Percentiles rank a stretch among this genome's conserved stretches.
Evolutionary conservation across 148 eudicot genomes (phyloP).

Genomic region (Fallopia convolvulus): DNA sequence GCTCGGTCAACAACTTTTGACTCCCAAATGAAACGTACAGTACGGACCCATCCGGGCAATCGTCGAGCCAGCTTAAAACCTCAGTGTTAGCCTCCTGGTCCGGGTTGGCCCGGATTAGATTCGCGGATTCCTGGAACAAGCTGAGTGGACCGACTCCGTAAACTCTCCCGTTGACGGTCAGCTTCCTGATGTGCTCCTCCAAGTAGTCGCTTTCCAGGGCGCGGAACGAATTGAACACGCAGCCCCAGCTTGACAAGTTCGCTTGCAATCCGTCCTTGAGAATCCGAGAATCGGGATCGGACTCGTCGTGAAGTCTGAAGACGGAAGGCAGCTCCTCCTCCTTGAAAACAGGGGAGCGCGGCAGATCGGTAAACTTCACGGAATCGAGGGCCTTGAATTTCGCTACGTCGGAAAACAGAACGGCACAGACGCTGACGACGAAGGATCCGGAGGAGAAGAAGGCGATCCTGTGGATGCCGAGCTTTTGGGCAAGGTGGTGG

Average conservation of each 20-base stretch:
- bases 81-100: neutral
- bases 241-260: constrained; percentile 6
- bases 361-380: neutral
- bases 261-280: constrained; percentile 23
- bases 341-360: neutral
- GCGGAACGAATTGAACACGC: neutral
- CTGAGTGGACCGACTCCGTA: neutral
- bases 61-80: neutral
- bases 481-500: neutral
- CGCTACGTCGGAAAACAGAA: neutral
- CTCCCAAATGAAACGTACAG: neutral
- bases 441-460: constrained; percentile 9
- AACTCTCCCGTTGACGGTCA: neutral
- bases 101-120: neutral
- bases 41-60: neutral
- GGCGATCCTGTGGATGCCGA: constrained; percentile 1
- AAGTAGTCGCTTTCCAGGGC: neutral
- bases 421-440: neutral
- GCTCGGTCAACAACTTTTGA: constrained; percentile 2
- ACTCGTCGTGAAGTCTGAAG: neutral
- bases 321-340: neutral
- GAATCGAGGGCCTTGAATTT: neutral
- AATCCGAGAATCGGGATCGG: constrained; percentile 12
- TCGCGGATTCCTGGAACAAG: neutral
- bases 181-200: neutral